Evolutionary conservation across 345 rosid genomes (phyloP).

Genomic region (Populus euphratica): DNA sequence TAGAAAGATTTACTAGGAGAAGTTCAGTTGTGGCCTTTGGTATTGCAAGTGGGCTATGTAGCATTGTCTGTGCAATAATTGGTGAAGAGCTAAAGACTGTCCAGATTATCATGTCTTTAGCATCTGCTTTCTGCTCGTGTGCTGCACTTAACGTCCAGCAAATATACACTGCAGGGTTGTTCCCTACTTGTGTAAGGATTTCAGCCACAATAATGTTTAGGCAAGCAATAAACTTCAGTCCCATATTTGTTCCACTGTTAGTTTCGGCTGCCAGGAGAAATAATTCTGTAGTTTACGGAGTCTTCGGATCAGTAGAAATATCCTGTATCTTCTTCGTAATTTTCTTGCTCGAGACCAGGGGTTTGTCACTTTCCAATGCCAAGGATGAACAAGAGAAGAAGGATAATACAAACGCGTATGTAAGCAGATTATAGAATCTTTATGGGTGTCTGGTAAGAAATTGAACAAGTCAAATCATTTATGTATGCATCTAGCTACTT

Average conservation of each 20-base stretch:
- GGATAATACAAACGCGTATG: too few relatives aligned
- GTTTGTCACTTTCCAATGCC: conserved; percentile 28
- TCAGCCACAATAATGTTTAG: conserved; percentile 7
- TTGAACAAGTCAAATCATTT: too few relatives aligned
- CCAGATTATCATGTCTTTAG: not conserved
- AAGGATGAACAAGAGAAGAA: conserved; percentile 38
- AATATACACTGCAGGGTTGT: conserved; percentile 9
- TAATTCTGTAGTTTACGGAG: conserved; percentile 23
- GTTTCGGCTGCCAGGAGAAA: conserved; percentile 27
- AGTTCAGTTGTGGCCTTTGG: conserved; percentile 31
- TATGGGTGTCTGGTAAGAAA: too few relatives aligned
- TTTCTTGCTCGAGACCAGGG: conserved; percentile 37
- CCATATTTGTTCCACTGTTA: conserved; percentile 33
- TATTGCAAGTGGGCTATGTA: conserved; percentile 31
- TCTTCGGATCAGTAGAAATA: conserved; percentile 25
- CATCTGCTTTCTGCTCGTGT: conserved; percentile 7
- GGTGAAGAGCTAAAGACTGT: conserved; percentile 1
- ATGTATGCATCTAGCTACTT: too few relatives aligned
- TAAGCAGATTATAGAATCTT: too few relatives aligned
- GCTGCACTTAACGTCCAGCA: not conserved
- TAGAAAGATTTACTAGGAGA: conserved; percentile 36
- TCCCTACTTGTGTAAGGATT: conserved; percentile 14
- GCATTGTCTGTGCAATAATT: conserved; percentile 32
- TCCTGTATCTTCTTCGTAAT: conserved; percentile 27
- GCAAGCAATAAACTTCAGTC: conserved; percentile 25